Percentiles rank a stretch among this genome's conserved stretches.
Conservation (phyloP, 176 grass and related monocot genomes). For the Raddia guianensis region DNA sequence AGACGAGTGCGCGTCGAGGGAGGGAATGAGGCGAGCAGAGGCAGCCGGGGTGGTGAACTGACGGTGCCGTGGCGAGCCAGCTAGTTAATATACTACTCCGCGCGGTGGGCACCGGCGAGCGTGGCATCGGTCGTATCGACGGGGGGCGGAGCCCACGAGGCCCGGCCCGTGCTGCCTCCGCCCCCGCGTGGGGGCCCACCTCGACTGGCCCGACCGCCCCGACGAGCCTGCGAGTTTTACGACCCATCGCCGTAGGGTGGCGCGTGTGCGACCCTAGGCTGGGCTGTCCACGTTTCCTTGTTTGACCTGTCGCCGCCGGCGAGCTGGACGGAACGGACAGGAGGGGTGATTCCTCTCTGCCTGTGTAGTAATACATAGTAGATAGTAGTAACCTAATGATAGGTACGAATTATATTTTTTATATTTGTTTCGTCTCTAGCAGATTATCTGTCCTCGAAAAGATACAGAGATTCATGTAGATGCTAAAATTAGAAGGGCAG, state of each 20-base stretch:
- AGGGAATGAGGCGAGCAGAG: no score
- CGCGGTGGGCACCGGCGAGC: slow-evolving; percentile 25
- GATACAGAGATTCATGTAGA: no score
- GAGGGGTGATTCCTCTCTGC: no score
- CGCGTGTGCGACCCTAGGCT: not conserved
- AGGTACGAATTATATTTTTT: no score
- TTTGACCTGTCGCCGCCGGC: not conserved
- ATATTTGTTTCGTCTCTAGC: no score
- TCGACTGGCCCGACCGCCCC: not conserved
- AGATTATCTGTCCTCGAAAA: no score
- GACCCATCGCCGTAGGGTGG: not conserved
- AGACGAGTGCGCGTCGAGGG: not conserved
- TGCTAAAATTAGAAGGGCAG: no score
- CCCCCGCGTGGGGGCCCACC: not conserved
- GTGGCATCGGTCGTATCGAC: slow-evolving; percentile 50
- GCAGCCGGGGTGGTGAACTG: no score
- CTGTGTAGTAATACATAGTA: no score
- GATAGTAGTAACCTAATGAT: no score
- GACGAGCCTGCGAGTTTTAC: not conserved
- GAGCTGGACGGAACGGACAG: no score
- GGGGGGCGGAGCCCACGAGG: slow-evolving; percentile 52
- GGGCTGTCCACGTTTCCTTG: not conserved
- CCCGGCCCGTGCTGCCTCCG: slow-evolving; percentile 39
- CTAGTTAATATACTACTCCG: not conserved
- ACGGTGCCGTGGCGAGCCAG: not conserved